Evolutionary conservation across 192 early-diverging fungal species (phyloP).

Genomic region (Backusella luteola): DNA sequence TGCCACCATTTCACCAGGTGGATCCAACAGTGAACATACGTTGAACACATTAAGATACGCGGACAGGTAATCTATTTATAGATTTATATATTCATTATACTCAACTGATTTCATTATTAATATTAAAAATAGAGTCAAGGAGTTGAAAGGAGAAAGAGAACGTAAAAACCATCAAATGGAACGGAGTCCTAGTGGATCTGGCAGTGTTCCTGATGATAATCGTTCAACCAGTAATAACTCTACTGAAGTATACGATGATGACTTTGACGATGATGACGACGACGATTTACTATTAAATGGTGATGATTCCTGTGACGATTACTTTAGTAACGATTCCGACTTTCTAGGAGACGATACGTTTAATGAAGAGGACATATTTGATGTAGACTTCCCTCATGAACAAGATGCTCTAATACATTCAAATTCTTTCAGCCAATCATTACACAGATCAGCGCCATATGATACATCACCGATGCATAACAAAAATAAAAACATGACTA

Average conservation of each 20-base stretch:
- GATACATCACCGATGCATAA: neutral
- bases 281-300: neutral
- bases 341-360: constrained; percentile 37
- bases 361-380: constrained; percentile 34
- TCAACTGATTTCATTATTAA: neutral
- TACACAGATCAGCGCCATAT: neutral
- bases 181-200: constrained; percentile 10
- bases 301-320: constrained; percentile 12
- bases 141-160: constrained; percentile 46
- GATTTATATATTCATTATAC: neutral
- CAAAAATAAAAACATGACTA: neutral
- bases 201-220: constrained; percentile 7
- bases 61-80: constrained; percentile 60
- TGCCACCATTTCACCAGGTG: constrained; percentile 95
- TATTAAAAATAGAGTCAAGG: constrained; percentile 30
- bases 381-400: constrained; percentile 41
- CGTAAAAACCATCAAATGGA: constrained; percentile 14
- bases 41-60: constrained; percentile 97
- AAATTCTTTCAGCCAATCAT: neutral
- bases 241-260: neutral
- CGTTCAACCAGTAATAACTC: neutral
- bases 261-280: neutral
- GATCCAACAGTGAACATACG: constrained; percentile 93
- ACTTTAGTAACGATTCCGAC: constrained; percentile 31
- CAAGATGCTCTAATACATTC: constrained; percentile 24